Evolutionary conservation across 1,284 basidiomycete species (phyloP).

Genomic region (Puccinia coronata): DNA sequence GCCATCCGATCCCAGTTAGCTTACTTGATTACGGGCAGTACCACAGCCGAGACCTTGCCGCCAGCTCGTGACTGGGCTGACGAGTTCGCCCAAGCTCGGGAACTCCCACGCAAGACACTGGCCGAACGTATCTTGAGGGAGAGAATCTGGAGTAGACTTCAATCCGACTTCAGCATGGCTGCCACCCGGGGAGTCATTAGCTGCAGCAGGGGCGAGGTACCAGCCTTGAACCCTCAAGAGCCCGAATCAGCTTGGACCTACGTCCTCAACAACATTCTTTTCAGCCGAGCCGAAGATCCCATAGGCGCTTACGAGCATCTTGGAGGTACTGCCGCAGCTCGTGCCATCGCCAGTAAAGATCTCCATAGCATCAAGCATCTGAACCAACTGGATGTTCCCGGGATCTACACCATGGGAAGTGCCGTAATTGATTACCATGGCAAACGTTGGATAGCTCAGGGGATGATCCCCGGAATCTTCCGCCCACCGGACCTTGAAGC

Average conservation of each 20-base stretch:
- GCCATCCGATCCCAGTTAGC: slow-evolving; percentile 64
- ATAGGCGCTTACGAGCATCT: slow-evolving; percentile 64
- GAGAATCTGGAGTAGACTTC: slow-evolving; percentile 63
- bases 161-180: slow-evolving; percentile 64
- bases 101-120: slow-evolving; percentile 62
- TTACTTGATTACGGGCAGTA: slow-evolving; percentile 64
- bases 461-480: slow-evolving; percentile 65
- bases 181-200: slow-evolving; percentile 63
- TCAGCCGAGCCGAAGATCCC: slow-evolving; percentile 65
- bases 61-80: slow-evolving; percentile 67
- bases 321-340: slow-evolving; percentile 65
- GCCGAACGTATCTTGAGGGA: slow-evolving; percentile 64
- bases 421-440: slow-evolving; percentile 66
- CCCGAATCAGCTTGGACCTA: slow-evolving; percentile 64
- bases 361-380: slow-evolving; percentile 63
- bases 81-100: slow-evolving; percentile 64
- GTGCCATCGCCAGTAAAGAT: slow-evolving; percentile 65
- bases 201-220: slow-evolving; percentile 63
- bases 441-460: slow-evolving; percentile 66
- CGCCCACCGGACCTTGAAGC: slow-evolving; percentile 55
- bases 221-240: slow-evolving; percentile 66
- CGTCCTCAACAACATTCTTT: slow-evolving; percentile 65
- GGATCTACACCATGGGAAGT: slow-evolving; percentile 57
- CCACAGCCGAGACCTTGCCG: slow-evolving; percentile 63
- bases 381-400: slow-evolving; percentile 62